These are phyloP conservation scores for Celoporthe dispersa DNA, from an alignment of 2,329 filamentous ascomycete species.

Conservation along the genomic window DNA sequence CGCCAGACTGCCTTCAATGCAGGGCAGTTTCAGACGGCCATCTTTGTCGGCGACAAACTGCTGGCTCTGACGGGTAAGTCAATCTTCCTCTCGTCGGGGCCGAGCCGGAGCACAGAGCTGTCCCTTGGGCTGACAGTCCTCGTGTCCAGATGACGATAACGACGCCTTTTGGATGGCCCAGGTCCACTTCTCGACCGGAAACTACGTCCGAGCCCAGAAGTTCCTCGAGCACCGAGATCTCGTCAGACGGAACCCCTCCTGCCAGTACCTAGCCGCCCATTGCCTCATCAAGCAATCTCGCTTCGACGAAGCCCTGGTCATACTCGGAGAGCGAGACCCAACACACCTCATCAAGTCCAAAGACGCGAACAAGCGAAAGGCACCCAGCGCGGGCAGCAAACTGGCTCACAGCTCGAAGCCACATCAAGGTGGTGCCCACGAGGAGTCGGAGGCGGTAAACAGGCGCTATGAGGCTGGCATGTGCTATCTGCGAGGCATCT, in stretches of 20 bases:
- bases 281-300: conserved; percentile 92
- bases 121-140: conserved; percentile 29
- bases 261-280: conserved; percentile 89
- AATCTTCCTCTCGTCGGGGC: conserved; percentile 18
- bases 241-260: conserved; percentile 79
- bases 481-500: conserved; percentile 92
- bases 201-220: conserved; percentile 88
- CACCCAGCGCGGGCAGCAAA: conserved; percentile 48
- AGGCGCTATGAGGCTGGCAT: conserved; percentile 93
- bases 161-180: conserved; percentile 99
- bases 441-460: conserved; percentile 62
- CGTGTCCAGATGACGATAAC: conserved; percentile 75
- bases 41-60: conserved; percentile 97
- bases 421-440: conserved; percentile 16
- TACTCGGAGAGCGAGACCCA: conserved; percentile 94
- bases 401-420: conserved; percentile 22
- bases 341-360: conserved; percentile 75
- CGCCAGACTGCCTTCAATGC: conserved; percentile 93
- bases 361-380: conserved; percentile 67
- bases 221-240: conserved; percentile 86
- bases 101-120: not conserved
- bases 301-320: conserved; percentile 82
- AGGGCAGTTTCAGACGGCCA: conserved; percentile 93
- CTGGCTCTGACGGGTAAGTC: conserved; percentile 87
- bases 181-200: conserved; percentile 92